Base-by-base conservation (phyloP, 129 eudicot species). In the Flaveria ramosissima region DNA sequence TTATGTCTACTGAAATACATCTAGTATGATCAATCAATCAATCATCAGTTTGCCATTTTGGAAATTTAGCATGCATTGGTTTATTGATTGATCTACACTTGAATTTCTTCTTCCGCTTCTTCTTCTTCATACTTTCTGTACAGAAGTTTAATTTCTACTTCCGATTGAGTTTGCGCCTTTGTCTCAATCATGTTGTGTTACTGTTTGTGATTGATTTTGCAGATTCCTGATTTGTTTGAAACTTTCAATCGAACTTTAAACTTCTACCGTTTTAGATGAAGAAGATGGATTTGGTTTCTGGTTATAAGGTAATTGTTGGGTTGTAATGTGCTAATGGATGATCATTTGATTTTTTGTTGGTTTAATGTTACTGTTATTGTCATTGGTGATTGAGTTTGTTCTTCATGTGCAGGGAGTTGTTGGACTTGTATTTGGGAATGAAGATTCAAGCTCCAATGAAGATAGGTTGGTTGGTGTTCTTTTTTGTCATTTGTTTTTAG, bases 401-500 rank as follows among this genome's bases (percentile, higher is more conserved):
- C 3, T 32, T 9, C 21, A n/a, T 21, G 66, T 70, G 80, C 85
- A 92, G 96, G 97, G 96, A 41, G 93, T 89, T 55, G 91, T 92
- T 75, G 96, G 91, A 70, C 92, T 83, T 76, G 89, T 92, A 10
- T 89, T 92, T 55, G 88, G 96, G 32, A 92, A 89, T 73, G 97
- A 92, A 48, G 86, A 84, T 76, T 89, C 96, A 4, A 72, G 79
- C 71, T 84, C 96, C 26, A 92, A 56, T 77, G 97, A 92, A 27
- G 97, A 92, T 74, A 89, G 97, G 97, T 92, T 59, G 91, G 96
- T 89, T 48, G 41, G 64, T 76, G 2, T 16, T 53, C 42, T 0
- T 2, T 30, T 26, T 65, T 70, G 3, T 7, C 17, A 1, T 3
- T 9, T 43, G 61, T 48, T 3, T 15, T 9, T 16, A 27, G 32